Evolutionary conservation across 805 yeast genomes (phyloP), one percentile per base, ranked within the genome.

Genomic region (Nakazawaea sp.): DNA sequence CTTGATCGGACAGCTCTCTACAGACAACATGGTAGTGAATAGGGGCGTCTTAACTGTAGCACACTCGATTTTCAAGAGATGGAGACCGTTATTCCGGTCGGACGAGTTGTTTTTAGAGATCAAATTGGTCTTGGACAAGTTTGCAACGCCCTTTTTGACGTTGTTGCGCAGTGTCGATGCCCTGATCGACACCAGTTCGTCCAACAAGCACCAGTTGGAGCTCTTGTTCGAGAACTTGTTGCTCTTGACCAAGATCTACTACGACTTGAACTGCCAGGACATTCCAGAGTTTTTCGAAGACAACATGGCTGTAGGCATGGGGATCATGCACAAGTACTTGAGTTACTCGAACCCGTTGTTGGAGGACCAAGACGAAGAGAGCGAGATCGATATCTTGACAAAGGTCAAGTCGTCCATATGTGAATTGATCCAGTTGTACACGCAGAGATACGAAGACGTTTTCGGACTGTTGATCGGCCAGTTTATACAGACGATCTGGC

Each of bases 221-320:
- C 62, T 78, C 2, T 65, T 81, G 31, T 73, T 87, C 47, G 90
- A 83, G 23, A 84, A 82, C 40, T 58, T 89, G 47, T 62, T 81
- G 35, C 60, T 88, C 17, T 66, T 89, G 37, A 59, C 82, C 25
- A 90, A 92, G 55, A 75, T 94, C 26, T 94, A 85, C 59, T 87
- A 78, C 55, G 99, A 92, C 56, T 75, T 92, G 51, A 92, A 92
- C 58, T 90, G 97, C 60, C 98, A 94, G 62, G 99, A 92, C 60
- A 81, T 92, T 37, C 98, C 99, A 1, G 98, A 89, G 59, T 92
- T 90, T 54, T 92, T 92, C 55, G 99, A 94, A 61, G 97, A 92
- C 60, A 74, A 92, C 55, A 62, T 92, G 58, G 63, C 69, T 28
- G 64, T 61, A 13, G 88, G 94, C 37, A 85, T 94, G 92, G 67